Percentiles rank a stretch among this genome's conserved stretches.
Conservation (phyloP, 768 basidiomycete species). For the Suillus spraguei region DNA sequence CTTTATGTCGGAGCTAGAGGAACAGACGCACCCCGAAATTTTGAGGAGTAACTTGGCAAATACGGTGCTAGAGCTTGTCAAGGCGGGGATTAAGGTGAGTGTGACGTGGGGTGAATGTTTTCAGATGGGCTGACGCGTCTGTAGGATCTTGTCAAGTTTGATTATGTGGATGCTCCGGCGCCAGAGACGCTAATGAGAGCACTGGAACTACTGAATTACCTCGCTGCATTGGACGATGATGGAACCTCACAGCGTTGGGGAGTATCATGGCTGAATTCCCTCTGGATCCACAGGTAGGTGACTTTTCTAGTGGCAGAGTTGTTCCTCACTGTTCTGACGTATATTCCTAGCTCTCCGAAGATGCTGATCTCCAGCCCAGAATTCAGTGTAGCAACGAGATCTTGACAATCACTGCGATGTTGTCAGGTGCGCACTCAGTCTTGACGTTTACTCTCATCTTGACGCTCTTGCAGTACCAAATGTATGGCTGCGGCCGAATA, state of each 20-base stretch:
- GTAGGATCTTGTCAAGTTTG: conserved; percentile 81
- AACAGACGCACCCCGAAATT: conserved; percentile 98
- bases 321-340: background rate
- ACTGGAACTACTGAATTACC: conserved; percentile 88
- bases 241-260: conserved; percentile 86
- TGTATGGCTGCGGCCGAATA: conserved; percentile 89
- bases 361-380: conserved; percentile 94
- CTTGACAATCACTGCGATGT: conserved; percentile 92
- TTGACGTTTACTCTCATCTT: background rate
- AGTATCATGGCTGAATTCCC: conserved; percentile 97
- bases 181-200: conserved; percentile 98
- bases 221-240: conserved; percentile 92
- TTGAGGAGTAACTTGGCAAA: conserved; percentile 92
- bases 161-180: conserved; percentile 92
- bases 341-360: conserved; percentile 65
- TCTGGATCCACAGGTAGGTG: conserved; percentile 87
- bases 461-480: conserved; percentile 60
- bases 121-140: background rate
- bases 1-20: conserved; percentile 94
- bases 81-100: conserved; percentile 84
- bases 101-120: conserved; percentile 1
- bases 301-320: background rate
- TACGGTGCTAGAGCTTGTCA: conserved; percentile 90
- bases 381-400: conserved; percentile 96
- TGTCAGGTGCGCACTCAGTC: conserved; percentile 61